Evolutionary conservation across 345 rosid genomes (phyloP).

Genomic region (Iberis pinnata): DNA sequence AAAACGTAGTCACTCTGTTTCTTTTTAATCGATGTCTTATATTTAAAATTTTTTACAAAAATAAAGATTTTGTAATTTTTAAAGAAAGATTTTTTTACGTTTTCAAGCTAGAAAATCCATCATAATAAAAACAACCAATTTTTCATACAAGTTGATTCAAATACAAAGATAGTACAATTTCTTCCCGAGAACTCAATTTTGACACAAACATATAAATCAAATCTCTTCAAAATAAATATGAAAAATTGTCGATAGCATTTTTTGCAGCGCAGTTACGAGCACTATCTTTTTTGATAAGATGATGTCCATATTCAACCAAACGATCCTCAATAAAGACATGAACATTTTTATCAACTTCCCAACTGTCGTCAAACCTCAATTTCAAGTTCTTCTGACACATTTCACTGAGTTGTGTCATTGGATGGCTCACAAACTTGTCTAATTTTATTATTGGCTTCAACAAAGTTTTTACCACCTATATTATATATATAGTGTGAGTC

Average conservation of each 20-base stretch:
- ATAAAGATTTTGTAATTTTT: too few species aligned
- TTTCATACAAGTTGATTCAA: too few species aligned
- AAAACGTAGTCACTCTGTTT: too few species aligned
- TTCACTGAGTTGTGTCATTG: conserved; percentile 45
- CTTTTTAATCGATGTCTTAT: too few species aligned
- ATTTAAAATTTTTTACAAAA: too few species aligned
- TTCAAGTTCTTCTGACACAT: conserved; percentile 46
- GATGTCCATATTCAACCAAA: conserved; percentile 35
- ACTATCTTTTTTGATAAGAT: conserved; percentile 42
- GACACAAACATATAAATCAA: background rate
- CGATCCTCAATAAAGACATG: conserved; percentile 35
- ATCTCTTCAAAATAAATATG: background rate
- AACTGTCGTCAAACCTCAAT: conserved; percentile 37
- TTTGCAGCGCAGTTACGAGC: conserved; percentile 57
- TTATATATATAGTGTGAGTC: too few species aligned
- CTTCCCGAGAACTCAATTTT: background rate
- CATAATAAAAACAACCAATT: too few species aligned
- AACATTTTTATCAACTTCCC: conserved; percentile 34
- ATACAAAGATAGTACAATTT: too few species aligned
- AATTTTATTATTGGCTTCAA: conserved; percentile 48
- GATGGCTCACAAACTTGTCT: conserved; percentile 36
- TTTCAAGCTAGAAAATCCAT: too few species aligned
- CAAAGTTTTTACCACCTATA: conserved; percentile 43
- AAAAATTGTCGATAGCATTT: conserved; percentile 44
- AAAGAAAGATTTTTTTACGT: too few species aligned